Percentiles rank a stretch among this genome's conserved stretches.
These are phyloP conservation scores for Diaporthe nobilis DNA, from an alignment of 2,329 filamentous ascomycete genomes.

Conservation along the genomic window DNA sequence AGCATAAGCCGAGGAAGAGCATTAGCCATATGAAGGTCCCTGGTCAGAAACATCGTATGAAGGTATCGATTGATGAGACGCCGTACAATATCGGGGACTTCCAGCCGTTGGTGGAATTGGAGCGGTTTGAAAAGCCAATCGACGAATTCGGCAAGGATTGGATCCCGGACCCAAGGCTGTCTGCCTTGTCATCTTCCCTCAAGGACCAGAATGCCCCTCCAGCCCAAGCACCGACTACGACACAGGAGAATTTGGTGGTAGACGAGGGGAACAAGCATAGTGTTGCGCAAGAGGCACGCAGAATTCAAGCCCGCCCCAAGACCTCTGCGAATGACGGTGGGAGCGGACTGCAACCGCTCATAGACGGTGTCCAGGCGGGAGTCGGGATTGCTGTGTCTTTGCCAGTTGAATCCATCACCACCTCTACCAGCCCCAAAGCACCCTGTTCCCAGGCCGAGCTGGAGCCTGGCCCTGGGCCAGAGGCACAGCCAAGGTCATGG, in stretches of 20 bases:
- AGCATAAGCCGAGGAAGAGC: conserved; percentile 50
- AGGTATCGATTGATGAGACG: conserved; percentile 62
- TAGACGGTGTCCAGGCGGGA: neutral
- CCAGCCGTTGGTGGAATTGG: conserved; percentile 76
- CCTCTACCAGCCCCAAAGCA: conserved; percentile 8
- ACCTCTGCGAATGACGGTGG: neutral
- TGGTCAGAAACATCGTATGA: conserved; percentile 52
- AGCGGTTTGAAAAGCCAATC: conserved; percentile 68
- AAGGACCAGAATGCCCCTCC: neutral
- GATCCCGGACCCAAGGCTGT: conserved; percentile 45
- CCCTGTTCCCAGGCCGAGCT: conserved; percentile 16
- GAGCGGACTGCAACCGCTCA: conserved; percentile 2
- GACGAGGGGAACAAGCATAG: neutral
- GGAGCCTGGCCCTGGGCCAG: conserved; percentile 48
- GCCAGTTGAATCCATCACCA: conserved; percentile 20
- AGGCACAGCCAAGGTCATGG: conserved; percentile 49
- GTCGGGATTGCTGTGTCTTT: conserved; percentile 35
- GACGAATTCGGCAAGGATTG: conserved; percentile 65
- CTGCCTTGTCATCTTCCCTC: neutral
- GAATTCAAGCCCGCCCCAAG: neutral
- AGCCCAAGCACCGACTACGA: conserved; percentile 8
- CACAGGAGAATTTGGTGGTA: neutral
- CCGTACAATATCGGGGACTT: conserved; percentile 77
- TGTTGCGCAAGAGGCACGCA: conserved; percentile 29
- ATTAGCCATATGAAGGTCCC: conserved; percentile 49